These are phyloP conservation scores for Sordariomycetes sp. DNA, from an alignment of 2,329 filamentous ascomycete genomes.

Conservation along the genomic window DNA sequence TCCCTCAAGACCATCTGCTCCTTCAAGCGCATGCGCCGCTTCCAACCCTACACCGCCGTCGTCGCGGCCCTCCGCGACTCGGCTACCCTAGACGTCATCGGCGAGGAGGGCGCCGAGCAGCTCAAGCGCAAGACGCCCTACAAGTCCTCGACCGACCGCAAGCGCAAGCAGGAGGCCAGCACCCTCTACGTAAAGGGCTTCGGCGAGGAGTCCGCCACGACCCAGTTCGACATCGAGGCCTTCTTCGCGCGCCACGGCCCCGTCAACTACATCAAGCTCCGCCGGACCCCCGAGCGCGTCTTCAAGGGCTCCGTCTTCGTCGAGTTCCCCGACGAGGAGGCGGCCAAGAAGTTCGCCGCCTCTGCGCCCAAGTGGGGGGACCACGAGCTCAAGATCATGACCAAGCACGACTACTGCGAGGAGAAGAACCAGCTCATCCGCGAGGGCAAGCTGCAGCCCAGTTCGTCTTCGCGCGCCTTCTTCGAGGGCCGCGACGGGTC, in stretches of 20 bases:
- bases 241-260: slow-evolving; percentile 77
- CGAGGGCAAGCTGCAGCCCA: slow-evolving; percentile 54
- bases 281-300: slow-evolving; percentile 54
- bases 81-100: slow-evolving; percentile 57
- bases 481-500: slow-evolving; percentile 31
- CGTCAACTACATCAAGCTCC: slow-evolving; percentile 73
- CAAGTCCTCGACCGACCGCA: slow-evolving; percentile 41
- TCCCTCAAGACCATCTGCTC: slow-evolving; percentile 63
- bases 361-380: slow-evolving; percentile 77
- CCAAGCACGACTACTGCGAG: slow-evolving; percentile 78
- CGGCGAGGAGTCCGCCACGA: slow-evolving; percentile 66
- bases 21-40: slow-evolving; percentile 94
- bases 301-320: slow-evolving; percentile 98
- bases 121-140: slow-evolving; percentile 66
- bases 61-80: slow-evolving; percentile 74
- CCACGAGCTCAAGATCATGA: slow-evolving; percentile 67
- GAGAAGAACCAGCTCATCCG: slow-evolving; percentile 62
- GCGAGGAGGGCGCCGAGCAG: slow-evolving; percentile 57
- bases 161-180: slow-evolving; percentile 53
- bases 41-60: slow-evolving; percentile 76
- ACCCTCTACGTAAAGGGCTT: slow-evolving; percentile 94
- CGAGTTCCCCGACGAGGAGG: slow-evolving; percentile 72
- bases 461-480: slow-evolving; percentile 27
- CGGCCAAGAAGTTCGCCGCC: slow-evolving; percentile 71
- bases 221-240: slow-evolving; percentile 86